Evolutionary conservation across 495 filamentous ascomycete species (phyloP), one percentile per base, ranked within the genome.

Genomic region (Penicillium longicatenatum): DNA sequence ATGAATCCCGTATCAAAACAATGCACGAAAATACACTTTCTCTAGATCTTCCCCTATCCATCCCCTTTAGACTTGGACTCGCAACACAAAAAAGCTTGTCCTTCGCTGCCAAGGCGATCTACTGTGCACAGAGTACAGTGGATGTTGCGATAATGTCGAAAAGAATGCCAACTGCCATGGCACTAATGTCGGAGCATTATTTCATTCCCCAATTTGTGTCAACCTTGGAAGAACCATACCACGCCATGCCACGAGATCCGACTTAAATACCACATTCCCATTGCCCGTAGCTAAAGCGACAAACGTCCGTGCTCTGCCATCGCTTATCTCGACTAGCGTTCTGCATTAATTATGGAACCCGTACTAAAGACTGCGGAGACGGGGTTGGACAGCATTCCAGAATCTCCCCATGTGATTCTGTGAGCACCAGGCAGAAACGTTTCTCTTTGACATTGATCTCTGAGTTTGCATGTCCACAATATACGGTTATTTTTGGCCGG

Each of bases 11-110:
- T 35, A 35, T 26, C 26, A 26, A 26, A 26, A 26, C 26, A 26
- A 26, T 26, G 26, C 16, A 44, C 14, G 6, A 6, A 44, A 22
- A 44, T 44, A 35, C 42, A 44, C 42, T 22, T 11, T 46, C 43
- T 46, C 20, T 33, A 52, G 49, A 52, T 52, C 50, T 24, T 53
- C 41, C 51, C 51, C 21, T 54, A 4, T 46, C 14, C 22, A 22
- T 22, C 20, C 43, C 12, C 43, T 46, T 26, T 46, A 3, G 20
- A 46, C 22, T 4, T 30, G 14, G 17, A 20, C 1, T 19, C 26
- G 52, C 52, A n/a, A 44, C 37, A 19, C 52, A 35, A 21, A 55
- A 55, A 55, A 47, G 42, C 42, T 55, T 47, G 42, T 55, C 52
- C 14, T 47, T 19, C 6, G 14, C 8, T 16, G 51, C 52, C 52